These are phyloP conservation scores for Colletotrichum sp. DNA, from an alignment of 2,329 filamentous ascomycete genomes.

Conservation along the genomic window DNA sequence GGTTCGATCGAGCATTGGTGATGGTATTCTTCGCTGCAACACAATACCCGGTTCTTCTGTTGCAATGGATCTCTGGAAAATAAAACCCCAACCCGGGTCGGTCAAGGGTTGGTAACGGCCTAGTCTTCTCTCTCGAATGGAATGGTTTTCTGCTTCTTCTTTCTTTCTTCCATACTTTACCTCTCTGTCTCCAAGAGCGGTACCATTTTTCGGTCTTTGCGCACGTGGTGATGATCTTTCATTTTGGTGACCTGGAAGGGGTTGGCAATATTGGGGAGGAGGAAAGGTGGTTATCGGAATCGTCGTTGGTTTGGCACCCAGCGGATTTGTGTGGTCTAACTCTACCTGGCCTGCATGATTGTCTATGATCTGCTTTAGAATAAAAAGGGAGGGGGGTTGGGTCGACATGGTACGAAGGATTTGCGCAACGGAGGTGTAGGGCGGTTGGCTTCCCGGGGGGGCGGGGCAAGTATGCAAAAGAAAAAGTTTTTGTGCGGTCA, in stretches of 20 bases:
- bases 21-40: slow-evolving; percentile 25
- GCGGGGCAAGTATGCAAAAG: background rate
- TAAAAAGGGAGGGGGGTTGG: background rate
- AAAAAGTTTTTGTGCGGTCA: background rate
- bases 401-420: background rate
- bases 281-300: background rate
- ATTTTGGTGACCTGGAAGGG: background rate
- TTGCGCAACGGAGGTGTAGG: background rate
- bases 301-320: background rate
- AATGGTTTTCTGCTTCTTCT: slow-evolving; percentile 21
- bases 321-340: slow-evolving; percentile 9
- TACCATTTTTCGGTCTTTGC: background rate
- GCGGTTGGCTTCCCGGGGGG: background rate
- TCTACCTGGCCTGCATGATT: slow-evolving; percentile 1
- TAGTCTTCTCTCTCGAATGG: slow-evolving; percentile 21
- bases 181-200: background rate
- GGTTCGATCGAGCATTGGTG: slow-evolving; percentile 26
- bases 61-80: slow-evolving; percentile 25
- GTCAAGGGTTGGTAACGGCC: slow-evolving; percentile 21
- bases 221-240: slow-evolving; percentile 1
- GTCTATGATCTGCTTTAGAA: slow-evolving; percentile 17
- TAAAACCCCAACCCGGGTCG: slow-evolving; percentile 16
- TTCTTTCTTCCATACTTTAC: slow-evolving; percentile 17
- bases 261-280: background rate
- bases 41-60: slow-evolving; percentile 26